phyloP scores from a whole-genome alignment of 495 filamentous ascomycete genomes.

The Hypoxylon intermedium region DNA sequence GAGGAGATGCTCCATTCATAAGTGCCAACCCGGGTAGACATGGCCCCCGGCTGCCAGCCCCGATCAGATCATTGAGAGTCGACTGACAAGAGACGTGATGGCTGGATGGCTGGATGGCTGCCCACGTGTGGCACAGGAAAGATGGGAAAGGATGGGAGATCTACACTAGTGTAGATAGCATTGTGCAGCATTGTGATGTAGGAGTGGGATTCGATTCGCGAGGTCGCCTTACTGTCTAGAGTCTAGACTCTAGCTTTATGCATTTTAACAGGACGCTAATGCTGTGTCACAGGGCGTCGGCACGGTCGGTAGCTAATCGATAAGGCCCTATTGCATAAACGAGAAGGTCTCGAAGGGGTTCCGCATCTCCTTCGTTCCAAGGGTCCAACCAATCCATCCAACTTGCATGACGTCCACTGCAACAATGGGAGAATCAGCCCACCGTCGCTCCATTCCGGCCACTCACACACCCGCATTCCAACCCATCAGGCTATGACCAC shows the following conservation, averaged over 20 bases:
- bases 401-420: too few relatives aligned
- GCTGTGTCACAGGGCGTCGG: too few relatives aligned
- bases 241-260: too few relatives aligned
- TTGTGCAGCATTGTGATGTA: too few relatives aligned
- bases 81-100: too few relatives aligned
- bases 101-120: too few relatives aligned
- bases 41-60: neutral
- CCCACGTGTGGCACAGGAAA: too few relatives aligned
- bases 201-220: too few relatives aligned
- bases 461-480: conserved; percentile 20
- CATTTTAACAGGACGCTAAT: too few relatives aligned
- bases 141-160: conserved; percentile 16
- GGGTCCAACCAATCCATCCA: too few relatives aligned
- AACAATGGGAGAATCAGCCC: neutral
- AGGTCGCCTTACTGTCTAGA: too few relatives aligned
- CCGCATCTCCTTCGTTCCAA: too few relatives aligned
- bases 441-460: neutral
- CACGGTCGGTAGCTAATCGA: conserved; percentile 11
- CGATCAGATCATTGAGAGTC: conserved; percentile 28
- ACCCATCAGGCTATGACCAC: conserved; percentile 38
- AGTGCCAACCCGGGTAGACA: conserved; percentile 13
- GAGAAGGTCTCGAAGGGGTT: conserved; percentile 3
- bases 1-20: conserved; percentile 32
- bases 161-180: conserved; percentile 13
- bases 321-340: conserved; percentile 16